Percentiles rank a stretch among this genome's conserved stretches.
phyloP scores from a whole-genome alignment of 225 moss, liverwort and hornwort species.

The Rhytidiadelphus loreus region DNA sequence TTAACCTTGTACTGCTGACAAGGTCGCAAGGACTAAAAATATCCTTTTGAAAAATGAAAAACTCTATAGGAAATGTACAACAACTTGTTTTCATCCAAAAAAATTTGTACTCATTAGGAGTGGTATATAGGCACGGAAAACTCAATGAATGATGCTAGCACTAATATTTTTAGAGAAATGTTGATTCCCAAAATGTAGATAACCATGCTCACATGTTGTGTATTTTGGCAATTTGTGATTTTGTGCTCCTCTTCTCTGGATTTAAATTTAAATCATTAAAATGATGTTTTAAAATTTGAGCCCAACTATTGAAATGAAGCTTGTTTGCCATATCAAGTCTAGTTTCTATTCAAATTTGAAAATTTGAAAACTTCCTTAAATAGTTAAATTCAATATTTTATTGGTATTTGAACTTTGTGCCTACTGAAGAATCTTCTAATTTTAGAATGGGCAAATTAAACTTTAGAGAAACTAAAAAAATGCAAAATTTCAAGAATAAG shows the following conservation, averaged over 20 bases:
- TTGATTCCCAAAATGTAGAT: background rate
- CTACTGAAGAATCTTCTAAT: background rate
- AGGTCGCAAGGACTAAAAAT: background rate
- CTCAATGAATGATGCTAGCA: background rate
- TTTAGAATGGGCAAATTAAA: background rate
- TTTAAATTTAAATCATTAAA: background rate
- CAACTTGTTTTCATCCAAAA: background rate
- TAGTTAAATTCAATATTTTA: background rate
- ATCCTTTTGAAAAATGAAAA: background rate
- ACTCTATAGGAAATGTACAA: background rate
- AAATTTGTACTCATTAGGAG: background rate
- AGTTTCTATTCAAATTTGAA: background rate
- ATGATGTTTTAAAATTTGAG: background rate
- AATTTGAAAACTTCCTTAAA: background rate
- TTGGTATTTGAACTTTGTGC: background rate
- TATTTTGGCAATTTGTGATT: background rate
- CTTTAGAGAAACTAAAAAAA: background rate
- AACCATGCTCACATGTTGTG: rapidly evolving
- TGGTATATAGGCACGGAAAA: rapidly evolving
- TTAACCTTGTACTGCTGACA: rapidly evolving
- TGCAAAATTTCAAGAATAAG: background rate
- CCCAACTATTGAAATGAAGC: rapidly evolving
- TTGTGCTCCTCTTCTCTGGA: rapidly evolving
- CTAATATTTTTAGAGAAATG: background rate
- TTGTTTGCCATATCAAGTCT: no score